Percentiles rank a stretch among this genome's conserved stretches.
These are phyloP conservation scores for Rhizophagus prolifer DNA, from an alignment of 192 early-diverging fungal species.

Conservation along the genomic window DNA sequence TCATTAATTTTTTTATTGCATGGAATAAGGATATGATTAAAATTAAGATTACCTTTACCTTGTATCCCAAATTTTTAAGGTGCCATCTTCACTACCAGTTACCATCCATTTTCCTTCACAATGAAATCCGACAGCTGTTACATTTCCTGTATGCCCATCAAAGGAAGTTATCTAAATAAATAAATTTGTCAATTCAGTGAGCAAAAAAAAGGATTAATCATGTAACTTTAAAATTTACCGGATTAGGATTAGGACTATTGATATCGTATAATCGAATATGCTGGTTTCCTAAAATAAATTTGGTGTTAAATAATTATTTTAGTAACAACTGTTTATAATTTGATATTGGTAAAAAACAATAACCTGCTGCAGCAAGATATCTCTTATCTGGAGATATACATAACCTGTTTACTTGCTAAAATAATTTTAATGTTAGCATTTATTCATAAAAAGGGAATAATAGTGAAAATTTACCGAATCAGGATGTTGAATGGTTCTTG, in stretches of 20 bases:
- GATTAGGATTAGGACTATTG: conserved; percentile 73
- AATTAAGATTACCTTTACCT: conserved; percentile 41
- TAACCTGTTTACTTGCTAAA: conserved; percentile 83
- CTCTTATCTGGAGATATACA: conserved; percentile 88
- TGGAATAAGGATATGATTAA: conserved; percentile 31
- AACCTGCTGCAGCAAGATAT: conserved; percentile 79
- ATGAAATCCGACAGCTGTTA: conserved; percentile 62
- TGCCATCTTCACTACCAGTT: conserved; percentile 72
- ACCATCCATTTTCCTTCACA: conserved; percentile 79
- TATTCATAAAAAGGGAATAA: background rate
- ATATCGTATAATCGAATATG: conserved; percentile 82
- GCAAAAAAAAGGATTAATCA: background rate
- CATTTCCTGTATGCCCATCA: conserved; percentile 61
- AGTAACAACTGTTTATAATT: background rate
- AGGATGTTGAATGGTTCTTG: conserved; percentile 76
- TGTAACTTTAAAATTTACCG: conserved; percentile 44
- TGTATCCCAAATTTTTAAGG: conserved; percentile 81
- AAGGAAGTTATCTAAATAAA: conserved; percentile 50
- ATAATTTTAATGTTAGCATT: background rate
- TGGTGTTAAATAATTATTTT: background rate
- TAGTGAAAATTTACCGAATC: conserved; percentile 59
- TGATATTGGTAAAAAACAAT: background rate
- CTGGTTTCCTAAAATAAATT: conserved; percentile 63
- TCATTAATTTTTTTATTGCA: conserved; percentile 21
- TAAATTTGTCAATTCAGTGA: background rate